Percentiles rank a stretch among this genome's conserved stretches.
These are phyloP conservation scores for Nemania serpens DNA, from an alignment of 2,329 filamentous ascomycete genomes.

Conservation along the genomic window DNA sequence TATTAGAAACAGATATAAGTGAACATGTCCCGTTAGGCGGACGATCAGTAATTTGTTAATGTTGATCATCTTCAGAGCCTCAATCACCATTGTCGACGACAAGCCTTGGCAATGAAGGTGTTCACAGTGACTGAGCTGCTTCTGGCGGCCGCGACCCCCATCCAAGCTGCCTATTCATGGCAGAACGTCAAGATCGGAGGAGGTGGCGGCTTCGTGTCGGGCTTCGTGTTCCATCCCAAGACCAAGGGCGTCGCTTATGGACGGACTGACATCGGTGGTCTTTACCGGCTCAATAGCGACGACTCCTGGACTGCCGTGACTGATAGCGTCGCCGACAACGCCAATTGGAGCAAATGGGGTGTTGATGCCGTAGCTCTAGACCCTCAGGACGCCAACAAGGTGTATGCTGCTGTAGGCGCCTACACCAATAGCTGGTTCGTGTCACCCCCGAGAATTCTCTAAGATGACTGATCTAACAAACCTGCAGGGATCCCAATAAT, in stretches of 20 bases:
- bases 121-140: conserved; percentile 29
- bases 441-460: not conserved
- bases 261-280: conserved; percentile 61
- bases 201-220: conserved; percentile 60
- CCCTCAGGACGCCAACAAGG: conserved; percentile 54
- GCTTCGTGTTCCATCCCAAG: conserved; percentile 61
- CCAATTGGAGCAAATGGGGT: conserved; percentile 60
- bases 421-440: conserved; percentile 62
- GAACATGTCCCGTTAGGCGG: conserved; percentile 7
- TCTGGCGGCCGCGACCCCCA: conserved; percentile 27
- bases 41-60: conserved; percentile 10
- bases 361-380: conserved; percentile 62
- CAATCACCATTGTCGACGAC: conserved; percentile 9
- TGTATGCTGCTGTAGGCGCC: conserved; percentile 60
- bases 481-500: conserved; percentile 54
- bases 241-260: conserved; percentile 58
- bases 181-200: conserved; percentile 58
- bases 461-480: not conserved
- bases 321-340: conserved; percentile 50
- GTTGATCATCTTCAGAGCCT: conserved; percentile 19
- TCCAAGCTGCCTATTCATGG: conserved; percentile 48
- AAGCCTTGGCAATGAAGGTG: conserved; percentile 34
- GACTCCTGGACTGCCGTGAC: conserved; percentile 61
- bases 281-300: conserved; percentile 59
- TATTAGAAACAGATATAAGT: conserved; percentile 18